Evolutionary conservation across 805 yeast species (phyloP).

Genomic region (Kluyveromyces aestuarii): DNA sequence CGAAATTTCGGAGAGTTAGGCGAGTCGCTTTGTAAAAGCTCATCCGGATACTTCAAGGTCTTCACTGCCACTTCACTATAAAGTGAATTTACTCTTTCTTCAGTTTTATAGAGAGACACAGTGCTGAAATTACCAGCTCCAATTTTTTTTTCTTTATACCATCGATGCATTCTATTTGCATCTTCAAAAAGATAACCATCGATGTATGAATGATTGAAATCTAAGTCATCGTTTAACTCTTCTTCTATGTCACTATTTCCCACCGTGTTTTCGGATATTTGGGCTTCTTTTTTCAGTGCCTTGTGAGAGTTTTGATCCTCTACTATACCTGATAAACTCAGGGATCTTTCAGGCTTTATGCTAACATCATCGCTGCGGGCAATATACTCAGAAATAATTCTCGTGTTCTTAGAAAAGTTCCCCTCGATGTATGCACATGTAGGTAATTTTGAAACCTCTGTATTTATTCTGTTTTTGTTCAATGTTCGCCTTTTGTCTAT

Average conservation of each 20-base stretch:
- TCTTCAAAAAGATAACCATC: slow-evolving; percentile 13
- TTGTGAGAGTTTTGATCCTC: background rate
- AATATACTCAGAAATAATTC: slow-evolving; percentile 34
- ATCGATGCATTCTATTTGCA: slow-evolving; percentile 13
- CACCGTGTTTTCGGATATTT: background rate
- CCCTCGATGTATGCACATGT: background rate
- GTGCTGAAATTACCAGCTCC: slow-evolving; percentile 66
- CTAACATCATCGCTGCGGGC: slow-evolving; percentile 14
- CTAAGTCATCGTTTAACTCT: slow-evolving; percentile 3
- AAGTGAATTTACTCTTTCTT: slow-evolving; percentile 11
- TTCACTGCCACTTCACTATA: slow-evolving; percentile 56
- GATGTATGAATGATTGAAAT: background rate
- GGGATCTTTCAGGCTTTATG: slow-evolving; percentile 1
- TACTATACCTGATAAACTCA: slow-evolving; percentile 20
- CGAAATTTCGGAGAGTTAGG: slow-evolving; percentile 31
- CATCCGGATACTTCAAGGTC: slow-evolving; percentile 37
- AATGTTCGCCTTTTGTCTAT: background rate
- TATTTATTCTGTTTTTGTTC: background rate
- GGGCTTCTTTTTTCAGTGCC: background rate
- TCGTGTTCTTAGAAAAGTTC: background rate
- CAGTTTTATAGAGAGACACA: slow-evolving; percentile 41
- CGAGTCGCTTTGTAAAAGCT: slow-evolving; percentile 26
- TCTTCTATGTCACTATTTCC: background rate
- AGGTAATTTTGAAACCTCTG: background rate
- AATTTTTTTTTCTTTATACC: slow-evolving; percentile 35